Evolutionary conservation across 2,329 filamentous ascomycete genomes (phyloP).

Genomic region (Didymosphaeria variabile): DNA sequence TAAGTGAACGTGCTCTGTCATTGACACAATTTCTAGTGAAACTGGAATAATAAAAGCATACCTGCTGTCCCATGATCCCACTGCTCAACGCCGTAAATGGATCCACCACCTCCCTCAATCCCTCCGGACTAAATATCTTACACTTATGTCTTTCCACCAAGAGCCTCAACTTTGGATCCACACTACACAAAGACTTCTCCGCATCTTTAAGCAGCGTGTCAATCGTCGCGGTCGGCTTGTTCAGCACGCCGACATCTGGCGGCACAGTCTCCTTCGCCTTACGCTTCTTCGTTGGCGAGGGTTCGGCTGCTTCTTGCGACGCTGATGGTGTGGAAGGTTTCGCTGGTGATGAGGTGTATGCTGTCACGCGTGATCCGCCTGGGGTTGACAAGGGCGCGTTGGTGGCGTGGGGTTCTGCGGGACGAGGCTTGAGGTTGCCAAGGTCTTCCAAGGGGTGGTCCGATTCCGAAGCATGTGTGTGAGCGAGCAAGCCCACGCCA

Average conservation of each 20-base stretch:
- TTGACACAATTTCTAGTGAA: neutral
- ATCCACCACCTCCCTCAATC: slow-evolving; percentile 84
- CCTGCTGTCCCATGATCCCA: slow-evolving; percentile 93
- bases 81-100: slow-evolving; percentile 85
- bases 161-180: slow-evolving; percentile 75
- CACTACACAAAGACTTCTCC: slow-evolving; percentile 74
- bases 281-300: slow-evolving; percentile 55
- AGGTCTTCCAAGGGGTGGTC: slow-evolving; percentile 38
- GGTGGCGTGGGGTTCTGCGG: slow-evolving; percentile 70
- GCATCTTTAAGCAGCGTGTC: slow-evolving; percentile 78
- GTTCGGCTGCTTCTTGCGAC: slow-evolving; percentile 11
- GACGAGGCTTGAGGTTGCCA: slow-evolving; percentile 54
- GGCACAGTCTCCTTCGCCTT: slow-evolving; percentile 48
- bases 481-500: slow-evolving; percentile 58
- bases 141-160: slow-evolving; percentile 81
- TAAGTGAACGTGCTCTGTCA: neutral
- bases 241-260: slow-evolving; percentile 38
- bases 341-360: slow-evolving; percentile 52
- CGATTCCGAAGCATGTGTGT: slow-evolving; percentile 29
- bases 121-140: slow-evolving; percentile 79
- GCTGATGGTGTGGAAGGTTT: slow-evolving; percentile 45
- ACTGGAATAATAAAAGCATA: slow-evolving; percentile 26
- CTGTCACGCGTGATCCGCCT: slow-evolving; percentile 70
- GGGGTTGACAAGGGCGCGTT: slow-evolving; percentile 78
- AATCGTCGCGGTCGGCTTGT: slow-evolving; percentile 65